Evolutionary conservation across 495 filamentous ascomycete genomes (phyloP), one percentile per base, ranked within the genome.

Genomic region (Podospora pseudopauciseta): DNA sequence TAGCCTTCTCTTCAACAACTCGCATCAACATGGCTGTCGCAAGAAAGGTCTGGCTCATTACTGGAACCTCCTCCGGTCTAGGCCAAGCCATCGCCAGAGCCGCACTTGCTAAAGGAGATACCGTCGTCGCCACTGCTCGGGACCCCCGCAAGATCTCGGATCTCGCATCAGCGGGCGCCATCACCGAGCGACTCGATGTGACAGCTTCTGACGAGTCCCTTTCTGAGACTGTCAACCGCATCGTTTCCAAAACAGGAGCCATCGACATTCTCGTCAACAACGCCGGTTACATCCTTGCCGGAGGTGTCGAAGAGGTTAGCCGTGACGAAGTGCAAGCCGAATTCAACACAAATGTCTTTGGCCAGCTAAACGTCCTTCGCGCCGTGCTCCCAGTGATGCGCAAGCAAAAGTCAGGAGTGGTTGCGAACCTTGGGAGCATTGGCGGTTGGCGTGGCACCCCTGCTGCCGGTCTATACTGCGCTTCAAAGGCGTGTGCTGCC

Each of bases 241-340:
- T 65, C 16, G 56, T 61, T 20, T 63, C 63, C 9, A 60, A 44
- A 64, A 72, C 39, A 11, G 39, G 39, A 7, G 1, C 0, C 39
- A 49, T 86, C 63, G 84, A 85, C 56, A 80, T 84, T 28, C 68
- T 86, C 20, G 73, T 86, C 34, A 86, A 86, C 66, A 83, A 84
- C 39, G 82, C 84, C 2, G 84, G 72, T 6, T 81, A 81, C 61
- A 74, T 74, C n/a, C 67, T 84, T 4, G 64, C 80, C 20, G 84
- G 80, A 19, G 70, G 76, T 7, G 63, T 84, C 16, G 84, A 86
- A 65, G 83, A 86, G 18, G 75, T 72, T 0, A 60, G 27, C n/a
- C 60, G 65, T 55, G 62, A 60, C 5, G 61, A 63, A 0, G 49
- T 64, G 1, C 65, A 53, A 18, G 53, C 68, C 5, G 73, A 80